These are phyloP conservation scores for Rauvolfia tetraphylla DNA, from an alignment of 257 asterid genomes.

Conservation along the genomic window DNA sequence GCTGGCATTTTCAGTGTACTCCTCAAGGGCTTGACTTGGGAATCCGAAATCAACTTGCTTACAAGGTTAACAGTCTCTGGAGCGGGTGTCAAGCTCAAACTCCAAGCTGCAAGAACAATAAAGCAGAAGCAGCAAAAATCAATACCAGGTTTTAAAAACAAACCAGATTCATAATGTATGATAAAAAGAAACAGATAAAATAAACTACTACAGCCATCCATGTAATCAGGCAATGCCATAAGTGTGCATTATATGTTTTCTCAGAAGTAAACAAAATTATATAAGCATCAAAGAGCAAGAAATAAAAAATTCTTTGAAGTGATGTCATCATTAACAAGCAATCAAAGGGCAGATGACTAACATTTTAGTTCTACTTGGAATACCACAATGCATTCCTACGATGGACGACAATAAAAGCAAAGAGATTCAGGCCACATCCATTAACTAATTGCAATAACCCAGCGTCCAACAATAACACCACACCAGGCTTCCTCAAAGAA, in stretches of 20 bases:
- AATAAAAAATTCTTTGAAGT: not conserved
- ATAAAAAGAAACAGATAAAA: not conserved
- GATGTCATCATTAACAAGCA: not conserved
- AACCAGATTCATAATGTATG: not conserved
- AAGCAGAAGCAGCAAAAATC: conserved; percentile 9
- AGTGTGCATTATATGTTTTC: not conserved
- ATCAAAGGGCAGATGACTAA: not conserved
- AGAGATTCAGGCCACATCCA: not conserved
- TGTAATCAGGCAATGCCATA: not conserved
- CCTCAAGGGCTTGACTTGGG: conserved; percentile 57
- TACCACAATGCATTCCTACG: not conserved
- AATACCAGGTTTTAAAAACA: not conserved
- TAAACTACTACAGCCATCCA: not conserved
- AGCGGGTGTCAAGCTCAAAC: conserved; percentile 42
- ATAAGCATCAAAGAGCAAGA: not conserved
- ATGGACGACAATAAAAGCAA: too few species aligned
- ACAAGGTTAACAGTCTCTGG: conserved; percentile 51
- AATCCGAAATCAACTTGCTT: conserved; percentile 53
- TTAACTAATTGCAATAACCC: not conserved
- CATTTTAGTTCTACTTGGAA: not conserved
- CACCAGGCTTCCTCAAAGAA: not conserved
- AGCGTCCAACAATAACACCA: not conserved
- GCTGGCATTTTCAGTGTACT: conserved; percentile 76
- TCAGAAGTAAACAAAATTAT: too few species aligned
- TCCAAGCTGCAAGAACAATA: conserved; percentile 59